Evolutionary conservation across 2,329 filamentous ascomycete species (phyloP).

Genomic region (Trichoderma afroharzianum): DNA sequence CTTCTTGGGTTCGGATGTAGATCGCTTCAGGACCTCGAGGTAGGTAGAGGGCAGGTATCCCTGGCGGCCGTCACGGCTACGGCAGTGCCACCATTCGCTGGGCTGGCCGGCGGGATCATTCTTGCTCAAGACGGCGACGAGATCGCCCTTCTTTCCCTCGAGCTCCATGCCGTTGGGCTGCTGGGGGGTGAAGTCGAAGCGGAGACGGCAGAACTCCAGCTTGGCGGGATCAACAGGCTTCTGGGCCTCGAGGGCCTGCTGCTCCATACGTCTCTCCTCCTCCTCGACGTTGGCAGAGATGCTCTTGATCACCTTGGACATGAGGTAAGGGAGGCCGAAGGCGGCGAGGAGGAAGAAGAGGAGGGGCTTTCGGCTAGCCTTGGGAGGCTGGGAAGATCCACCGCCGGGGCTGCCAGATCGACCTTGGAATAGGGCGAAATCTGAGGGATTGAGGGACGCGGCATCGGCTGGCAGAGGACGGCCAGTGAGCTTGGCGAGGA

Average conservation of each 20-base stretch:
- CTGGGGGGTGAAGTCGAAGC: slow-evolving; percentile 91
- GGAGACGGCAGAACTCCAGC: slow-evolving; percentile 90
- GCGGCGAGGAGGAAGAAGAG: slow-evolving; percentile 93
- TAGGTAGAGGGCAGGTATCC: slow-evolving; percentile 92
- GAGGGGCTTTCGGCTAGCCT: slow-evolving; percentile 89
- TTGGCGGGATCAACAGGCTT: slow-evolving; percentile 77
- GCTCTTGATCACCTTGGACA: slow-evolving; percentile 90
- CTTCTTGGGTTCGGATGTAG: slow-evolving; percentile 48
- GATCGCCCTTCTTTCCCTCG: slow-evolving; percentile 88
- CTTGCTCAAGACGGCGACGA: slow-evolving; percentile 91
- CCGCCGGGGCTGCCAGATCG: slow-evolving; percentile 50
- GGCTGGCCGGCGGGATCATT: slow-evolving; percentile 86
- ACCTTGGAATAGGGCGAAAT: slow-evolving; percentile 86
- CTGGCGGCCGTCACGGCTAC: slow-evolving; percentile 81
- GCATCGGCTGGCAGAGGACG: slow-evolving; percentile 85
- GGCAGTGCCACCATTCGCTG: slow-evolving; percentile 96
- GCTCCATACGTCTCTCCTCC: slow-evolving; percentile 59
- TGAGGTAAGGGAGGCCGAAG: slow-evolving; percentile 92
- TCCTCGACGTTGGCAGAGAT: slow-evolving; percentile 83
- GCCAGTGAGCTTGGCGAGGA: slow-evolving; percentile 89
- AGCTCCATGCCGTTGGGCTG: slow-evolving; percentile 69
- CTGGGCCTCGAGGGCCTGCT: slow-evolving; percentile 48
- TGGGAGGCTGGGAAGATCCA: slow-evolving; percentile 62
- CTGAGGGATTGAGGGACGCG: slow-evolving; percentile 79
- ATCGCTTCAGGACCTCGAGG: slow-evolving; percentile 66